phyloP scores from a whole-genome alignment of 2,329 filamentous ascomycete genomes.

The Rosellinia necatrix region DNA sequence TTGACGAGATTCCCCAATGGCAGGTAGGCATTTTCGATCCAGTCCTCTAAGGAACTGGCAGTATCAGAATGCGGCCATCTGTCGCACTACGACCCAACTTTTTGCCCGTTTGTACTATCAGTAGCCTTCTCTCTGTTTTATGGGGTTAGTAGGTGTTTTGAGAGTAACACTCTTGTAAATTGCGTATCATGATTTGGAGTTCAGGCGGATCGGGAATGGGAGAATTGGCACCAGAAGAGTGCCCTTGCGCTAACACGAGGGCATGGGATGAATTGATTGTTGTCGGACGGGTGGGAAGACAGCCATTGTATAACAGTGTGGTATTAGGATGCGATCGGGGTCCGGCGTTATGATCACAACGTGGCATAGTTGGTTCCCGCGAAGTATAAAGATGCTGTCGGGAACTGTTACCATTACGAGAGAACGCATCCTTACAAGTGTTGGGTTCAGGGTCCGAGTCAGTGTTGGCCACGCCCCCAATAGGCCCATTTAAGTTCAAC shows the following conservation, averaged over 20 bases:
- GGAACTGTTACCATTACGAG: no score
- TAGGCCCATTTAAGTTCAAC: no score
- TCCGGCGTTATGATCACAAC: constrained; percentile 1
- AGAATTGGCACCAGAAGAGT: constrained; percentile 21
- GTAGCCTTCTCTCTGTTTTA: background rate
- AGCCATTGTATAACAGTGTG: constrained; percentile 38
- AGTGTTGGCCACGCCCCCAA: background rate
- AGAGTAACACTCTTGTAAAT: constrained; percentile 6
- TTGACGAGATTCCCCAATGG: background rate
- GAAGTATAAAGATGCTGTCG: background rate
- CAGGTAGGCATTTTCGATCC: background rate
- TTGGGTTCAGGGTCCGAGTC: background rate
- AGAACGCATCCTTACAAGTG: background rate
- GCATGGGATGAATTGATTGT: constrained; percentile 14
- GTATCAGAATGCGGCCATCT: background rate
- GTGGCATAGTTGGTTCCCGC: background rate
- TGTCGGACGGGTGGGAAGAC: constrained; percentile 18
- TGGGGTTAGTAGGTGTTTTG: background rate
- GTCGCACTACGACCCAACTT: background rate
- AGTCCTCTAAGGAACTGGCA: background rate
- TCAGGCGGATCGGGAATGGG: constrained; percentile 11
- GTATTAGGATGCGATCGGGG: constrained; percentile 29
- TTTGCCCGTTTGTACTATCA: constrained; percentile 1
- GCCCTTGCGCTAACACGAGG: constrained; percentile 12
- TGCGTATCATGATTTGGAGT: constrained; percentile 18